Percentiles rank a stretch among this genome's conserved stretches.
phyloP scores from a whole-genome alignment of 2,329 filamentous ascomycete genomes.

The Botrytis galanthina region DNA sequence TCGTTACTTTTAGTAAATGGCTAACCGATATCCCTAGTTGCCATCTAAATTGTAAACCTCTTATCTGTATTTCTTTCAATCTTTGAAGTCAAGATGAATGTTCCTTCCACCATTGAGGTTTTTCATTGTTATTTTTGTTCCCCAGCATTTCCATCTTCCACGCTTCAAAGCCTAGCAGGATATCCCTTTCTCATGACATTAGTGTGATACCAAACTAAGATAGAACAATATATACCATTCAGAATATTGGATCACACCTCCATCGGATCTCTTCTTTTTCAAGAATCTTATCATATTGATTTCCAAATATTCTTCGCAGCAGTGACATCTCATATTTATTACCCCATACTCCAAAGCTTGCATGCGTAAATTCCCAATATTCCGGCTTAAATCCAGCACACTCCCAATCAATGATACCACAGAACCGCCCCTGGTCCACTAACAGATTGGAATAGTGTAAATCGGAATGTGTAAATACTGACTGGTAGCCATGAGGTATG shows the following conservation, averaged over 20 bases:
- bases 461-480: not conserved
- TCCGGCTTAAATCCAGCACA: not conserved
- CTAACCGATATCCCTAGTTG: too few species aligned
- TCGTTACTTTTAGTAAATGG: too few species aligned
- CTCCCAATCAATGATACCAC: not conserved
- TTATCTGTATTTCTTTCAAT: too few species aligned
- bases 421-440: not conserved
- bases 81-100: too few species aligned
- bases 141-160: not conserved
- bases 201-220: not conserved
- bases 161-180: too few species aligned
- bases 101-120: too few species aligned
- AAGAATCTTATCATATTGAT: not conserved
- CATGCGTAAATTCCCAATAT: conserved; percentile 1
- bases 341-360: not conserved
- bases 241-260: not conserved
- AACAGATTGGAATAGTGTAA: not conserved
- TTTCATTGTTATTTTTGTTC: too few species aligned
- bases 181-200: too few species aligned
- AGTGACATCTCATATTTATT: not conserved
- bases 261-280: not conserved
- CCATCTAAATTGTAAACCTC: too few species aligned
- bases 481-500: not conserved
- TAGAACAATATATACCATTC: not conserved
- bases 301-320: not conserved